A percentile compares a stretch with the other conserved stretches of the same genome.
phyloP scores from a whole-genome alignment of 805 yeast genomes.

The Saccharomycopsis oosterbeekiorum region DNA sequence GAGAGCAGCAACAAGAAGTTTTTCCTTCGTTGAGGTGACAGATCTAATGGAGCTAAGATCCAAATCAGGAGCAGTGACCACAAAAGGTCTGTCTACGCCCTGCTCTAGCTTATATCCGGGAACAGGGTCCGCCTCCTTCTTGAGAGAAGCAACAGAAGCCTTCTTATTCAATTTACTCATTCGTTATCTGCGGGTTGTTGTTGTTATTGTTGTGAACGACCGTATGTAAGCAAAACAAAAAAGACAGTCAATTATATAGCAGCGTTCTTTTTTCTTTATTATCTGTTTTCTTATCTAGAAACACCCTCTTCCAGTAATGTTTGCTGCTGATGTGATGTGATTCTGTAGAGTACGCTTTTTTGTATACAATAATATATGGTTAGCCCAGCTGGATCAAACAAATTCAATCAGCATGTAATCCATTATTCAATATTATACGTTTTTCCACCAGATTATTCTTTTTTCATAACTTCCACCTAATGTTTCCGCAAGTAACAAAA shows the following conservation, averaged over 20 bases:
- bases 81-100: slow-evolving; percentile 46
- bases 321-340: neutral
- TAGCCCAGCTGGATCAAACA: too few relatives aligned
- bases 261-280: neutral
- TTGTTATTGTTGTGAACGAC: too few relatives aligned
- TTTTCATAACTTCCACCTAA: neutral
- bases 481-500: neutral
- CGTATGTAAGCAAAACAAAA: neutral
- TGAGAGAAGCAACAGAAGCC: neutral
- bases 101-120: slow-evolving; percentile 37
- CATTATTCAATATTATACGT: neutral
- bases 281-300: neutral
- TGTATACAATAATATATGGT: too few relatives aligned
- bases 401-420: neutral
- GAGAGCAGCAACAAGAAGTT: slow-evolving; percentile 32
- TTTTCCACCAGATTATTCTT: neutral
- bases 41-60: slow-evolving; percentile 33
- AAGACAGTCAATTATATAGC: neutral
- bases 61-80: slow-evolving; percentile 41
- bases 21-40: slow-evolving; percentile 31
- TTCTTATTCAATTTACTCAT: neutral
- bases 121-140: slow-evolving; percentile 26
- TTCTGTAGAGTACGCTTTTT: too few relatives aligned
- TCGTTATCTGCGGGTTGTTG: too few relatives aligned
- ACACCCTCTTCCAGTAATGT: neutral